phyloP scores from a whole-genome alignment of 2,329 filamentous ascomycete genomes.

The Zymoseptoria ardabiliae region DNA sequence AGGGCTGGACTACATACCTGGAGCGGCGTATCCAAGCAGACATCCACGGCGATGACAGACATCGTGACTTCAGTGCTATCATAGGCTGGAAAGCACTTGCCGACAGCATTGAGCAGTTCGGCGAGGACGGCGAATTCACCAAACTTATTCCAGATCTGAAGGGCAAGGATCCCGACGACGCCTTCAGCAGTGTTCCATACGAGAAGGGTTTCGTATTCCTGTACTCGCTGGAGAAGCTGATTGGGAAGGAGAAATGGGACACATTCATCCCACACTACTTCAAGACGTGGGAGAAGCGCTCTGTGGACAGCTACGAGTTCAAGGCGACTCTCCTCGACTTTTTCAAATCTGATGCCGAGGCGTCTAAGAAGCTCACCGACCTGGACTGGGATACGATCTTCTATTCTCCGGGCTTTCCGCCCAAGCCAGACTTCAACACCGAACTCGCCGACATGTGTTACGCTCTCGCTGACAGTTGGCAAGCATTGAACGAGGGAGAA shows the following conservation, averaged over 20 bases:
- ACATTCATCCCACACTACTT: slow-evolving; percentile 96
- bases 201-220: slow-evolving; percentile 96
- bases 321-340: slow-evolving; percentile 80
- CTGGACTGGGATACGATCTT: slow-evolving; percentile 90
- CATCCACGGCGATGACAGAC: slow-evolving; percentile 69
- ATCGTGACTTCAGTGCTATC: slow-evolving; percentile 90
- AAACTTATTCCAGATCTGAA: slow-evolving; percentile 82
- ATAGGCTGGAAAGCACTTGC: slow-evolving; percentile 89
- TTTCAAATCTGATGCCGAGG: slow-evolving; percentile 61
- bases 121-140: slow-evolving; percentile 83
- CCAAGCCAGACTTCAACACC: slow-evolving; percentile 87
- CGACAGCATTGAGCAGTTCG: slow-evolving; percentile 72
- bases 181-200: slow-evolving; percentile 87
- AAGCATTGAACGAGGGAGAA: slow-evolving; percentile 40
- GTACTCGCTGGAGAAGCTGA: slow-evolving; percentile 78
- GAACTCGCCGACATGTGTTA: slow-evolving; percentile 81
- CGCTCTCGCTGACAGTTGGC: slow-evolving; percentile 73
- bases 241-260: slow-evolving; percentile 83
- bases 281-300: slow-evolving; percentile 72
- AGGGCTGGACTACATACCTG: slow-evolving; percentile 91
- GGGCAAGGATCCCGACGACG: slow-evolving; percentile 88
- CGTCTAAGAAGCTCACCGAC: slow-evolving; percentile 55
- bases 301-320: slow-evolving; percentile 90
- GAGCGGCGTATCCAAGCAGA: slow-evolving; percentile 74
- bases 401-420: slow-evolving; percentile 79